These are phyloP conservation scores for Aspergillus calidoustus DNA, from an alignment of 2,329 filamentous ascomycete genomes.

Conservation along the genomic window DNA sequence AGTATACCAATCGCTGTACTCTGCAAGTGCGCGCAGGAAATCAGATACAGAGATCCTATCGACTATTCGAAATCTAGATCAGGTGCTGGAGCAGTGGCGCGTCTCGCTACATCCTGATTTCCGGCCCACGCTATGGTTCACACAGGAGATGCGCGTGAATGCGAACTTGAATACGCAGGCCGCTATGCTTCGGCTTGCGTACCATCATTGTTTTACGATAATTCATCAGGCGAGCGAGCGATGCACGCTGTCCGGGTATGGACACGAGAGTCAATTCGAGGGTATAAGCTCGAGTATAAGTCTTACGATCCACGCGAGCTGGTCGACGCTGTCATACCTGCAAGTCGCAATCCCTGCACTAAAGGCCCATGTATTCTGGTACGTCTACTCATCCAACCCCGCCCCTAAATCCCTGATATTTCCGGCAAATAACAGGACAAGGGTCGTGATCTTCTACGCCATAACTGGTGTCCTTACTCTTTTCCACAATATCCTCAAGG, in stretches of 20 bases:
- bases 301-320: neutral
- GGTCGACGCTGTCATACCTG: neutral
- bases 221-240: conserved; percentile 57
- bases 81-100: conserved; percentile 57
- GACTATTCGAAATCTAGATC: conserved; percentile 56
- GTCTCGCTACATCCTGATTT: conserved; percentile 45
- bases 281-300: neutral
- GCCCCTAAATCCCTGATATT: neutral
- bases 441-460: conserved; percentile 57
- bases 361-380: neutral
- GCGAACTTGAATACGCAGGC: conserved; percentile 43
- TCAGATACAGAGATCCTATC: conserved; percentile 47
- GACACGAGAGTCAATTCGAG: neutral
- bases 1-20: conserved; percentile 51
- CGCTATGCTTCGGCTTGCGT: conserved; percentile 54
- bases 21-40: conserved; percentile 36
- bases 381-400: neutral
- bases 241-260: conserved; percentile 39
- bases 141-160: conserved; percentile 20
- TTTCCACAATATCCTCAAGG: conserved; percentile 54
- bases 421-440: conserved; percentile 27
- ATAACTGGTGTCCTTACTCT: conserved; percentile 54
- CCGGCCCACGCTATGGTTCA: conserved; percentile 49
- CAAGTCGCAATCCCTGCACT: neutral
- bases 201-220: conserved; percentile 54